phyloP scores from a whole-genome alignment of 192 early-diverging fungal genomes.

The Gigaspora rosea region DNA sequence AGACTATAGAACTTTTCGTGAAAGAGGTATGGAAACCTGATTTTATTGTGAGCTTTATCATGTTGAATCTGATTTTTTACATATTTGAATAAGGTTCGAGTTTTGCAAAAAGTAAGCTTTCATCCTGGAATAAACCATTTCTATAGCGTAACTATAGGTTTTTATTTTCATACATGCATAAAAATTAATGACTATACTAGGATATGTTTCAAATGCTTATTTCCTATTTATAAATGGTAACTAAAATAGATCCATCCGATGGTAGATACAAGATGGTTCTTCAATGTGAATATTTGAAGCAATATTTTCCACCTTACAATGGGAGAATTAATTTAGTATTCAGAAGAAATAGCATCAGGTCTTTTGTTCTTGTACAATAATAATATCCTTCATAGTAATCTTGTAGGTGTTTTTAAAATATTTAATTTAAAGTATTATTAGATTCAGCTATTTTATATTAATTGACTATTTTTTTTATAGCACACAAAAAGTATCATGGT shows the following conservation, averaged over 20 bases:
- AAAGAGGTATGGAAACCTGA: neutral
- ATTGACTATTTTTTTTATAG: neutral
- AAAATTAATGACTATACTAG: neutral
- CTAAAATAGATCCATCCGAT: neutral
- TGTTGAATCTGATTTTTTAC: no score
- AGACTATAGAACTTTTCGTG: neutral
- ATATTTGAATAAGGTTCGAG: no score
- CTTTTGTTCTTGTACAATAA: conserved; percentile 32
- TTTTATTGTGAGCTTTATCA: neutral
- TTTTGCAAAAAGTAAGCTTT: no score
- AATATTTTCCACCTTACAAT: conserved; percentile 37
- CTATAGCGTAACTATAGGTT: no score
- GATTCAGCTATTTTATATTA: neutral
- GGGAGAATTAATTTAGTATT: conserved; percentile 40
- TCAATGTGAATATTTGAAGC: conserved; percentile 33
- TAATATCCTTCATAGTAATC: conserved; percentile 38
- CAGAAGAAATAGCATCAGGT: conserved; percentile 31
- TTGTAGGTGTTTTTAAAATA: neutral
- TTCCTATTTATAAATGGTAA: neutral
- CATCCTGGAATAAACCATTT: no score
- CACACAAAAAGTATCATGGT: neutral
- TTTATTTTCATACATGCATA: no score
- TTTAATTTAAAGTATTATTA: neutral
- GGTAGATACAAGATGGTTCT: no score
- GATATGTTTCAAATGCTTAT: neutral